A percentile compares a stretch with the other conserved stretches of the same genome.
phyloP scores from a whole-genome alignment of 257 asterid species.

The Solanum paucissectum region DNA sequence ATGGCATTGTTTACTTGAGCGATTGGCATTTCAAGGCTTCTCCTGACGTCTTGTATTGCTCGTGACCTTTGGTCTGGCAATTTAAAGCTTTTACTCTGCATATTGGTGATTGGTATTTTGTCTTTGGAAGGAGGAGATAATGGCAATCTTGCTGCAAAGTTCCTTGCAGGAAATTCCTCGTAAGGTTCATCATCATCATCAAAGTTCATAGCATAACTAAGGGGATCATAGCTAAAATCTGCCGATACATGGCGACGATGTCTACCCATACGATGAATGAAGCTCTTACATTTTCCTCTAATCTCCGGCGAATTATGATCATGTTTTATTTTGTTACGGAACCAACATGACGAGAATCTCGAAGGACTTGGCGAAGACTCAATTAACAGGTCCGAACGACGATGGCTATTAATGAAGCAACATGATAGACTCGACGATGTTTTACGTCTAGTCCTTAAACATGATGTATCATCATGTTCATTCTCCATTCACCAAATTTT shows the following conservation, averaged over 20 bases:
- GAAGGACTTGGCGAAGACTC: conserved; percentile 11
- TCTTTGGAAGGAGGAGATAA: conserved; percentile 18
- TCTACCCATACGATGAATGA: conserved; percentile 4
- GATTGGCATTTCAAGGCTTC: conserved; percentile 1
- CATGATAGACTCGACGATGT: conserved; percentile 6
- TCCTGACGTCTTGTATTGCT: conserved; percentile 3
- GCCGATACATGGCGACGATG: conserved; percentile 21
- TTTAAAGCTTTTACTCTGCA: neutral
- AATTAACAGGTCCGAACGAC: neutral
- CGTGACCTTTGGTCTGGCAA: neutral
- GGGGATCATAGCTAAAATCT: conserved; percentile 32
- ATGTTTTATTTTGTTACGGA: neutral
- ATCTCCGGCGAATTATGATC: neutral
- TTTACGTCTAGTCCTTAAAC: conserved; percentile 9
- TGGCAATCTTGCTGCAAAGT: conserved; percentile 30
- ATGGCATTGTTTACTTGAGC: neutral
- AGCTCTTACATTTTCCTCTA: conserved; percentile 9
- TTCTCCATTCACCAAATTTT: conserved; percentile 8
- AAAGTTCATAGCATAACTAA: conserved; percentile 27
- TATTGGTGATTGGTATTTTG: neutral
- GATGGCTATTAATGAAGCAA: conserved; percentile 10
- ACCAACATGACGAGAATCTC: conserved; percentile 7
- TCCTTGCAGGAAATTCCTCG: conserved; percentile 3
- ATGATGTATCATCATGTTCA: conserved; percentile 5
- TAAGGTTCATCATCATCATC: conserved; percentile 3